These are phyloP conservation scores for Miscanthus lutarioriparius DNA, from an alignment of 176 grass and related monocot species.

Conservation along the genomic window DNA sequence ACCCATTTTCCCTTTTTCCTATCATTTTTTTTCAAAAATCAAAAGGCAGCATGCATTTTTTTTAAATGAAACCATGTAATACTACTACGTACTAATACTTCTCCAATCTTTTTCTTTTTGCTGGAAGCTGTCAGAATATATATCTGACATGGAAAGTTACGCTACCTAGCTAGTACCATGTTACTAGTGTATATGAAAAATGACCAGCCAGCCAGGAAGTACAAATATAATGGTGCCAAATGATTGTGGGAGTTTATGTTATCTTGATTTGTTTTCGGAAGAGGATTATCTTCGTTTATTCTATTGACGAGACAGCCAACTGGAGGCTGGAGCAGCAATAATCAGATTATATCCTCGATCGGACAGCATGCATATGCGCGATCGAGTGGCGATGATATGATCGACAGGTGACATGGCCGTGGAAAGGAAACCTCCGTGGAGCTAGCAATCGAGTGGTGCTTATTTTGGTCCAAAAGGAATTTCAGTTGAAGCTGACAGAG, in stretches of 20 bases:
- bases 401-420: not conserved
- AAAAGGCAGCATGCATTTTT: not conserved
- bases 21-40: not conserved
- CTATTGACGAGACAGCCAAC: not conserved
- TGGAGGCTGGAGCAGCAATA: not conserved
- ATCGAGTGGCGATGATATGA: not conserved
- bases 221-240: not conserved
- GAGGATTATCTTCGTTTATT: not conserved
- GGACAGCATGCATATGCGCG: not conserved
- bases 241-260: not conserved
- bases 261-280: not conserved
- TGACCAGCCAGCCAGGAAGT: not conserved
- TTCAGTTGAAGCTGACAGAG: not conserved
- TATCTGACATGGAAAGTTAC: not conserved
- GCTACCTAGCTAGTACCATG: too few species aligned
- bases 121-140: not conserved
- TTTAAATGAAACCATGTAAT: not conserved
- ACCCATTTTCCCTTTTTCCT: constrained; percentile 19
- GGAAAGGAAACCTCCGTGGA: not conserved
- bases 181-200: not conserved
- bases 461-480: not conserved
- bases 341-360: not conserved
- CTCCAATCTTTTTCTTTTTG: not conserved
- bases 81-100: too few species aligned
- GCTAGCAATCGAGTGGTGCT: not conserved